These are phyloP conservation scores for Stellera chamaejasme DNA, from an alignment of 345 rosid genomes.

Conservation along the genomic window DNA sequence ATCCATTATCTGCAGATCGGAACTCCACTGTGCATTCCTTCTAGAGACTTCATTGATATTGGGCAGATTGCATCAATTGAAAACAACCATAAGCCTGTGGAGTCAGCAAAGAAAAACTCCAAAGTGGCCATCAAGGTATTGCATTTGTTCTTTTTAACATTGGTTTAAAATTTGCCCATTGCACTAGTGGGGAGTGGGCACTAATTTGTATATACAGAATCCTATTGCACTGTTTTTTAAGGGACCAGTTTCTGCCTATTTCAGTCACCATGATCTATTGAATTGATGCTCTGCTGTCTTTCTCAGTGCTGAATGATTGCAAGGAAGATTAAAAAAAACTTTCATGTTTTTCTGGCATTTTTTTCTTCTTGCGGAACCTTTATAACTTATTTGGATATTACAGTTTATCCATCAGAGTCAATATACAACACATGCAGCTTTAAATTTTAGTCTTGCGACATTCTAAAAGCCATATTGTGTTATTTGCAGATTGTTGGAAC, in stretches of 20 bases:
- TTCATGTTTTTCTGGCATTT: no score
- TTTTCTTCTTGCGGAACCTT: not conserved
- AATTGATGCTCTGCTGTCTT: no score
- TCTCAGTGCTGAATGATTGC: no score
- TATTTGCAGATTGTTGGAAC: constrained; percentile 52
- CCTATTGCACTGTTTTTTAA: no score
- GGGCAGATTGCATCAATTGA: constrained; percentile 86
- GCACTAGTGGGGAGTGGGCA: no score
- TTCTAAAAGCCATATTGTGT: not conserved
- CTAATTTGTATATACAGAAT: no score
- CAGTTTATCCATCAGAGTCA: not conserved
- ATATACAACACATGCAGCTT: not conserved
- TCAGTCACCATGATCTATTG: no score
- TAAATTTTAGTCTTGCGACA: no score
- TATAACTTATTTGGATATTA: no score
- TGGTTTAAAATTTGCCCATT: not conserved
- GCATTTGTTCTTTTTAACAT: not conserved
- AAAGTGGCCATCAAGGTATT: constrained; percentile 85
- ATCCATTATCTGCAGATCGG: constrained; percentile 48
- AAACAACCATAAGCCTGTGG: constrained; percentile 67
- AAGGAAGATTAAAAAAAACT: no score
- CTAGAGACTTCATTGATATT: constrained; percentile 68
- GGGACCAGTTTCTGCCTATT: no score
- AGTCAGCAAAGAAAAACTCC: constrained; percentile 70
- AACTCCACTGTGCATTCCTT: constrained; percentile 84